These are phyloP conservation scores for Suillus variegatus DNA, from an alignment of 768 basidiomycete species.

Conservation along the genomic window DNA sequence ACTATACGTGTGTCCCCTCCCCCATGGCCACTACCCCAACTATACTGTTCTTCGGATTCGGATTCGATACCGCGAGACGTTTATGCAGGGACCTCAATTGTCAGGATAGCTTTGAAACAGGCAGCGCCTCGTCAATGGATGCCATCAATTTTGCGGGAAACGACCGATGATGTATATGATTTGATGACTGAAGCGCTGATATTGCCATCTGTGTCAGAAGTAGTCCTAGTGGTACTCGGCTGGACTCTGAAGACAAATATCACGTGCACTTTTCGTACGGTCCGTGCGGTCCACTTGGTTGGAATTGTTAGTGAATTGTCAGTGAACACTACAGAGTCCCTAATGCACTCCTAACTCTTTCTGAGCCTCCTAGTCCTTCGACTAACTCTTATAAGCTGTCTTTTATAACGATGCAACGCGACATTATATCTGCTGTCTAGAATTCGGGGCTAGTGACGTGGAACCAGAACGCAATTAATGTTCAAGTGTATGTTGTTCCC, in stretches of 20 bases:
- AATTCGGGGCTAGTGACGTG: not conserved
- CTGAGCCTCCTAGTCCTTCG: too few relatives aligned
- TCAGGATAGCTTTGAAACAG: not conserved
- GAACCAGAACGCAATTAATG: not conserved
- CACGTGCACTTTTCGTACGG: too few relatives aligned
- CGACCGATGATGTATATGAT: not conserved
- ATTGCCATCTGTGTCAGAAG: too few relatives aligned
- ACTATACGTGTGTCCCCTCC: not conserved
- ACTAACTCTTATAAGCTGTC: not conserved
- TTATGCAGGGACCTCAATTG: not conserved
- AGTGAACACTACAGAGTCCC: too few relatives aligned
- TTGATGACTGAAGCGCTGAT: too few relatives aligned
- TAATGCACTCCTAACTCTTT: too few relatives aligned
- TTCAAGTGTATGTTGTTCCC: not conserved
- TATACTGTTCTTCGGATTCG: not conserved
- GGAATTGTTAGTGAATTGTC: too few relatives aligned
- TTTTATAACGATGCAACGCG: not conserved
- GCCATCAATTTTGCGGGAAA: not conserved
- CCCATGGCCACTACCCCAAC: not conserved
- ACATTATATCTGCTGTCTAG: not conserved
- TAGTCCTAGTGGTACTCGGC: too few relatives aligned
- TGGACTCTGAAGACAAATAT: too few relatives aligned
- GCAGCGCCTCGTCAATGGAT: not conserved
- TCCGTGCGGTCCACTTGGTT: too few relatives aligned
- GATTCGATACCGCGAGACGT: not conserved